These are phyloP conservation scores for Aphanoascus verrucosus DNA, from an alignment of 2,329 filamentous ascomycete species.

Conservation along the genomic window DNA sequence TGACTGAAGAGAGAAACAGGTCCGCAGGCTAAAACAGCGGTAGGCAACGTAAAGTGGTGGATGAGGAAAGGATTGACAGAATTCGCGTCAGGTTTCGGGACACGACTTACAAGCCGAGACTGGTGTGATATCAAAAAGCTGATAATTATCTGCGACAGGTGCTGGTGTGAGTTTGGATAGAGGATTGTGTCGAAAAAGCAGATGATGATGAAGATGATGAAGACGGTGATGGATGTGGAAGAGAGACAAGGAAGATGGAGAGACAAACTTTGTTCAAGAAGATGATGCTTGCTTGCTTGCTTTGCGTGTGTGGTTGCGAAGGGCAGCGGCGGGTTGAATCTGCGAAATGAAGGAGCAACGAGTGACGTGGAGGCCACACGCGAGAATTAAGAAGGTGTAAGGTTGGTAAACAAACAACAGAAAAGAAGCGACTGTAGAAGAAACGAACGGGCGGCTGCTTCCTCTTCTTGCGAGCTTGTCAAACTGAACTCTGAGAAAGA, in stretches of 20 bases:
- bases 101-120: not conserved
- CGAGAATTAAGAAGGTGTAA: conserved; percentile 21
- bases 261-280: not conserved
- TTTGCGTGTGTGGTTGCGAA: not conserved
- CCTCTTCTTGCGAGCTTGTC: not conserved
- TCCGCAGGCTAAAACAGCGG: not conserved
- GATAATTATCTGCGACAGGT: conserved; percentile 5
- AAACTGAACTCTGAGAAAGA: not conserved
- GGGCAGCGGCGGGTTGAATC: not conserved
- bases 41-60: not conserved
- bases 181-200: conserved; percentile 19
- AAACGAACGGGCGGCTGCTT: conserved; percentile 18
- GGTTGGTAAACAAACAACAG: conserved; percentile 19
- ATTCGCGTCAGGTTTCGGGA: not conserved
- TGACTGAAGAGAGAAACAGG: not conserved
- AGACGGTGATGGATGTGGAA: not conserved
- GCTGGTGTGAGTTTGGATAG: conserved; percentile 14
- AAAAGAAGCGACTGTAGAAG: conserved; percentile 25
- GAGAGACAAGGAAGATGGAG: not conserved
- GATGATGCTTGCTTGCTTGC: not conserved
- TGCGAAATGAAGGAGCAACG: conserved; percentile 3
- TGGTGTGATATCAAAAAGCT: not conserved
- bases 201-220: conserved; percentile 9
- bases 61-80: conserved; percentile 1
- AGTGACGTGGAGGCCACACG: conserved; percentile 11